Evolutionary conservation across 2,329 filamentous ascomycete species (phyloP).

Genomic region (Dactylellina cionopaga): DNA sequence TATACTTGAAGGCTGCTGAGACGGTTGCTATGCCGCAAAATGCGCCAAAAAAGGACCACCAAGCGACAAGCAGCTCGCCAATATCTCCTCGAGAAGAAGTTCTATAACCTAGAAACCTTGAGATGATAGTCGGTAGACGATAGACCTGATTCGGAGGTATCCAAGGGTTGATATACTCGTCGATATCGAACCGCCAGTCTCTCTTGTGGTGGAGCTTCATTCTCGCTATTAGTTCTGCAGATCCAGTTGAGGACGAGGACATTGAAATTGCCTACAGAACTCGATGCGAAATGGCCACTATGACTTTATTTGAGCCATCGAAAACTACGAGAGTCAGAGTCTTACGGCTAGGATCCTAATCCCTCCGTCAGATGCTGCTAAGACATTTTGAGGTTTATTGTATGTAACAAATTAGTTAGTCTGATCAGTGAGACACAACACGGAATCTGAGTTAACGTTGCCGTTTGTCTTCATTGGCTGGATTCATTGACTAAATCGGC

Average conservation of each 20-base stretch:
- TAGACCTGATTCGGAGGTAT: no score
- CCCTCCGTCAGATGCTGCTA: slow-evolving; percentile 14
- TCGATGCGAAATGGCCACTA: background rate
- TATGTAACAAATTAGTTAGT: slow-evolving; percentile 31
- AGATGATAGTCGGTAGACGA: slow-evolving; percentile 71
- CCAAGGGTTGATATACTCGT: slow-evolving; percentile 75
- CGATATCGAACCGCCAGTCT: slow-evolving; percentile 77
- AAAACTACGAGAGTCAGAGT: no score
- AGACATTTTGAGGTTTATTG: slow-evolving; percentile 32
- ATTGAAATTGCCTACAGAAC: background rate
- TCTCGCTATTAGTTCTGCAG: background rate
- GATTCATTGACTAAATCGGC: no score
- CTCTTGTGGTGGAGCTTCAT: slow-evolving; percentile 20
- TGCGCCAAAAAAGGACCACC: slow-evolving; percentile 73
- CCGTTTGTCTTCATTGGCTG: no score
- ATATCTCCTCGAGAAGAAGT: slow-evolving; percentile 57
- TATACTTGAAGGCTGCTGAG: slow-evolving; percentile 67
- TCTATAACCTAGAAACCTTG: slow-evolving; percentile 75
- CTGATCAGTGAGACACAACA: no score
- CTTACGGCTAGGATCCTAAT: no score
- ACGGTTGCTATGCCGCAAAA: slow-evolving; percentile 72
- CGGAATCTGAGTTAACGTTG: no score
- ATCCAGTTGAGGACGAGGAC: background rate
- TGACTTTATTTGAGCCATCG: background rate
- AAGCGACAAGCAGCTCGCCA: slow-evolving; percentile 69